phyloP scores from a whole-genome alignment of 148 eudicot species.

The Chenopodium quinoa region DNA sequence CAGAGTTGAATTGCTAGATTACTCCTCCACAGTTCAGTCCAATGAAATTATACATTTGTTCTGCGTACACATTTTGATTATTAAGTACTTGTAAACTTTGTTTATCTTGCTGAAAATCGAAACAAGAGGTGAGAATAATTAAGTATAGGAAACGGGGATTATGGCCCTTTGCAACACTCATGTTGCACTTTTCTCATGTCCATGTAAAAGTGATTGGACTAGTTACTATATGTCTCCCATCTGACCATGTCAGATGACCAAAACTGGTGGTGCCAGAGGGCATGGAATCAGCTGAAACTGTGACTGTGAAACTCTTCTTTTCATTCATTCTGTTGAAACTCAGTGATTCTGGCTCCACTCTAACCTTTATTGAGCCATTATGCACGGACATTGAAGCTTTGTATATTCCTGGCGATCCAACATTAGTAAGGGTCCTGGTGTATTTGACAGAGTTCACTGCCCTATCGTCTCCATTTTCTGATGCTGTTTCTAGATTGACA shows the following conservation, averaged over 20 bases:
- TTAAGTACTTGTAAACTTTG: background rate
- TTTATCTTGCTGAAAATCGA: constrained; percentile 1
- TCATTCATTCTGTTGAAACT: constrained; percentile 52
- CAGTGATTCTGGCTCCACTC: constrained; percentile 64
- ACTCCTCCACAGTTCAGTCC: background rate
- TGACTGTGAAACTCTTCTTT: constrained; percentile 62
- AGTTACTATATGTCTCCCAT: constrained; percentile 62
- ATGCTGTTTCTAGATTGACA: constrained; percentile 54
- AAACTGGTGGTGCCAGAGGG: constrained; percentile 76
- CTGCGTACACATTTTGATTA: background rate
- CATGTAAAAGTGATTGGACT: constrained; percentile 78
- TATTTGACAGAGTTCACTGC: constrained; percentile 41
- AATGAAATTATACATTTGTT: background rate
- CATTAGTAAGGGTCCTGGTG: constrained; percentile 75
- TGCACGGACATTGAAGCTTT: constrained; percentile 53
- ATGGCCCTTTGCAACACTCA: background rate
- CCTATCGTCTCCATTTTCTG: constrained; percentile 46
- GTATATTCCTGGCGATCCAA: constrained; percentile 69
- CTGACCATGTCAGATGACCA: constrained; percentile 69
- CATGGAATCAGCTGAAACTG: constrained; percentile 67
- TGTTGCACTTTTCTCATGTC: constrained; percentile 39
- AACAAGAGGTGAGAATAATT: background rate
- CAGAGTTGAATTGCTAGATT: too few relatives aligned
- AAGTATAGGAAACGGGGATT: background rate
- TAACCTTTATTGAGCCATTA: constrained; percentile 46